Evolutionary conservation across 1,284 basidiomycete species (phyloP), one percentile per base, ranked within the genome.

Genomic region (Marasmius fiardii): DNA sequence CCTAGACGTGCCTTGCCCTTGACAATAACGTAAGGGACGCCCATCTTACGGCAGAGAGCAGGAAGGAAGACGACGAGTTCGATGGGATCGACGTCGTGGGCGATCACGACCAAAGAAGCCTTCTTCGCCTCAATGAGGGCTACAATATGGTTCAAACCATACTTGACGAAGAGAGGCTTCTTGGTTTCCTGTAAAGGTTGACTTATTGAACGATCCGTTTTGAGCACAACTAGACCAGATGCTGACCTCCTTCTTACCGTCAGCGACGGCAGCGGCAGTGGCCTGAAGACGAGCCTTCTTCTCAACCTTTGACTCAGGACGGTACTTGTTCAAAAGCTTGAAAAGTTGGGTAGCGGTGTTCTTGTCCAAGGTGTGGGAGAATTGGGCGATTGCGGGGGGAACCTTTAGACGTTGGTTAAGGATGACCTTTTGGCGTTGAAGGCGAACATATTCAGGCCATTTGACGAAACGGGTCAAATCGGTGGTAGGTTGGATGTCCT

Each of bases 391-490:
- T 67, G 96, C 93, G 54, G 96, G 96, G 67, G 96, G 96, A 35
- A 98, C 95, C 87, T 99, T 99, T 67, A 99, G 83, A 69, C 96
- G 94, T 80, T 98, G 95, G 86, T 93, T 81, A 63, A 99, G 90
- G 78, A 99, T 97, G 69, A 98, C 94, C 81, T 96, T 97, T 78
- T 98, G 95, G 74, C 96, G 90, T 75, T 99, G 96, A 60, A 98
- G 90, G 71, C 94, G 93, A 66, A 99, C 88, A 71, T 99, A 99
- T 80, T 96, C 94, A 65, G 96, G 96, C 96, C 96, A 99, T 79
- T 98, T 98, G 78, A 98, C 93, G 79, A 98, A 98, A 73, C 95
- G 93, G 62, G 93, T 97, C 64, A 98, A 78, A 78, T 99, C 96
- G 59, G 84, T 85, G 73, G 85, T 83, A 68, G 90, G 95, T 69